Percentiles rank a stretch among this genome's conserved stretches.
Evolutionary conservation across 306 rosid genomes (phyloP).

Genomic region (Alnus glutinosa): DNA sequence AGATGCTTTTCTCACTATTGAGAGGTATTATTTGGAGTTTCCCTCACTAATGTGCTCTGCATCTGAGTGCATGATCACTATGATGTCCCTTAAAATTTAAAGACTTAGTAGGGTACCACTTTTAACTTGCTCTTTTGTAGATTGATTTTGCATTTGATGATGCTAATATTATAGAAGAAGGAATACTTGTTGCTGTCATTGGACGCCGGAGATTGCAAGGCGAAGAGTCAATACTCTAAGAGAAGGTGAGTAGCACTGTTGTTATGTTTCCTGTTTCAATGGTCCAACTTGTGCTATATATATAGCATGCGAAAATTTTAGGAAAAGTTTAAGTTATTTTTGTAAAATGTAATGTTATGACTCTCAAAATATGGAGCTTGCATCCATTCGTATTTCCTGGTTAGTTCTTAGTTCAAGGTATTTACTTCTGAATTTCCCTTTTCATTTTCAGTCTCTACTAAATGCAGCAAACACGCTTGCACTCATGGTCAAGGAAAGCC

Average conservation of each 20-base stretch:
- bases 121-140: slow-evolving; percentile 56
- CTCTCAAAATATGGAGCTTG: not conserved
- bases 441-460: slow-evolving; percentile 56
- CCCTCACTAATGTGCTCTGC: slow-evolving; percentile 16
- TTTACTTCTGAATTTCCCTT: not conserved
- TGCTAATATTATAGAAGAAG: slow-evolving; percentile 87
- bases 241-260: slow-evolving; percentile 51
- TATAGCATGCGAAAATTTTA: not conserved
- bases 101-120: slow-evolving; percentile 32
- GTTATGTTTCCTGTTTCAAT: slow-evolving; percentile 10
- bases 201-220: slow-evolving; percentile 57
- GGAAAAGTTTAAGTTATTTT: not conserved
- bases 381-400: not conserved
- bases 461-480: slow-evolving; percentile 61
- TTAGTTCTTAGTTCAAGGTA: not conserved
- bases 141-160: slow-evolving; percentile 94
- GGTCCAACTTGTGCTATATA: not conserved
- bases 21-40: not conserved
- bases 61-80: slow-evolving; percentile 10
- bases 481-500: slow-evolving; percentile 66
- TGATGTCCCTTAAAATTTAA: slow-evolving; percentile 3
- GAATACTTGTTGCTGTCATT: slow-evolving; percentile 67
- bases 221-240: slow-evolving; percentile 76
- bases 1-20: not conserved
- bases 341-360: not conserved